Evolutionary conservation across 768 basidiomycete genomes (phyloP), one percentile per base, ranked within the genome.

Genomic region (Panus rudis): DNA sequence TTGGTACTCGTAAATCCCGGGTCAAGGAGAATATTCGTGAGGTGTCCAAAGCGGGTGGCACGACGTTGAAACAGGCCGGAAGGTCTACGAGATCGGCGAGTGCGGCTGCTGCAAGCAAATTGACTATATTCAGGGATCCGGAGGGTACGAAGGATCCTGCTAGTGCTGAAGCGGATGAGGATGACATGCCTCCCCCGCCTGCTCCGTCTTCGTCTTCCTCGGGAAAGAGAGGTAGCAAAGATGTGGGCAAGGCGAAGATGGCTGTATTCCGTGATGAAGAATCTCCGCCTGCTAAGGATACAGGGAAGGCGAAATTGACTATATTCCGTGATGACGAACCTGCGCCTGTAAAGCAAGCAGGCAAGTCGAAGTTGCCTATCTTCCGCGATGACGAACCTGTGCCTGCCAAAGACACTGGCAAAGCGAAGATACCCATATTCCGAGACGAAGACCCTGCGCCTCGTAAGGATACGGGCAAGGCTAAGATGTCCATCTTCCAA

Each of bases 11-110:
- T 53, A 84, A 83, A 58, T 72, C 79, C 4, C 74, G 87, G 41
- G 68, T 86, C 52, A 90, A 89, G 52, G 86, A 90, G 64, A 90
- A 90, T 52, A 65, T 79, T 1, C 77, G 75, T 6, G 83, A 83
- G 59, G 74, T 77, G 23, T 75, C 75, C 58, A 84, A 82, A 66
- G 70, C 82, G 39, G 72, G 60, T 2, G 86, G 84, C 10, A 72
- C 82, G 43, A 85, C 73, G 22, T 47, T 89, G 31, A 78, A 75
- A 46, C 79, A 83, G 47, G 67, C 78, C 14, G 78, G 81, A 21
- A 69, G 69, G 46, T 57, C 76, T 21, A 75, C 73, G 56, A 69
- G 83, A 20, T 53, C 77, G 23, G 72, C 68, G 20, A 74, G 71
- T 14, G 54, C 61, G 19, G 58, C 63, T 4, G 58, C 61, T n/a